Percentiles rank a stretch among this genome's conserved stretches.
Conservation (phyloP, 495 filamentous ascomycete species). For the Penicillium coprophilum region DNA sequence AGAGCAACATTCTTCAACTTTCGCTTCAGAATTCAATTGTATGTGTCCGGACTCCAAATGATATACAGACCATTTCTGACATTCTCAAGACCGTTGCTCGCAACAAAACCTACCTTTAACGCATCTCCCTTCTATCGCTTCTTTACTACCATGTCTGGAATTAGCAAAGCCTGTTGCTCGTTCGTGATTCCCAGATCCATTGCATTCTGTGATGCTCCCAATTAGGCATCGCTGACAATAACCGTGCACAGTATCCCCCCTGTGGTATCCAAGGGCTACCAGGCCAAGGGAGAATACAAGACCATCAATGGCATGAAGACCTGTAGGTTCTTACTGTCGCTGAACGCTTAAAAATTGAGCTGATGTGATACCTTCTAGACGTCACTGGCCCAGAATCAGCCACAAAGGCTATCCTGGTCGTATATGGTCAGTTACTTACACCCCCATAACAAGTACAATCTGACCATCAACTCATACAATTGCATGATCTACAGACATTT, state of each 20-base stretch:
- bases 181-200: conserved; percentile 20
- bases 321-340: conserved; percentile 40
- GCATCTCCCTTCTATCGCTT: conserved; percentile 25
- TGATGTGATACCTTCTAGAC: conserved; percentile 34
- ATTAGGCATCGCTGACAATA: conserved; percentile 2
- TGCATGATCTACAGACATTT: conserved; percentile 43
- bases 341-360: neutral
- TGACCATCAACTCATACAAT: neutral
- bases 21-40: neutral
- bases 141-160: conserved; percentile 41
- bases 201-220: neutral
- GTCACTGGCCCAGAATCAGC: conserved; percentile 53
- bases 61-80: conserved; percentile 24
- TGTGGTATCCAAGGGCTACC: conserved; percentile 55
- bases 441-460: neutral
- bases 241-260: conserved; percentile 46
- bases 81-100: conserved; percentile 19
- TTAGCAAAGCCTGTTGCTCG: conserved; percentile 52
- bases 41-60: conserved; percentile 3
- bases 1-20: neutral
- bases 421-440: conserved; percentile 43
- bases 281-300: conserved; percentile 60
- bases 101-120: conserved; percentile 15
- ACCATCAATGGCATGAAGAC: conserved; percentile 61
- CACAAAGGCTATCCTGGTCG: conserved; percentile 52